Conservation (phyloP, 225 moss, liverwort and hornwort species). For the Sphagnum contortum region DNA sequence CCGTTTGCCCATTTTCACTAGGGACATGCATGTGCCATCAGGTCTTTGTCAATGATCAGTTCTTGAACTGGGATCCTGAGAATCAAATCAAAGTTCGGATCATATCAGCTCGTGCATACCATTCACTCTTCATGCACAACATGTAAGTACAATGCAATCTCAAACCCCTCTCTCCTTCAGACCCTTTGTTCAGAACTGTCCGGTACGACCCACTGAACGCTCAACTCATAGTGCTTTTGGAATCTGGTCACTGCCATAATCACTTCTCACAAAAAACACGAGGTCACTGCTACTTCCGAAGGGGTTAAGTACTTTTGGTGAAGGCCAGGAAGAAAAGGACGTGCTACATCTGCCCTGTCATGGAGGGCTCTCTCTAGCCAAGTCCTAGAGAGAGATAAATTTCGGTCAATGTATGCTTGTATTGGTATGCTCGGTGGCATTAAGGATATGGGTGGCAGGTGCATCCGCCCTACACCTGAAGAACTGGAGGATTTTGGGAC, state of each 20-base stretch:
- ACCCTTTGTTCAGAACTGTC: constrained; percentile 11
- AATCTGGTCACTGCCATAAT: constrained; percentile 5
- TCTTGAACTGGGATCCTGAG: constrained; percentile 91
- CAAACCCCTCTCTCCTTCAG: constrained; percentile 1
- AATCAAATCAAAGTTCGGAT: constrained; percentile 95
- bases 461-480: constrained; percentile 99
- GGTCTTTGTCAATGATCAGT: constrained; percentile 98
- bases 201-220: constrained; percentile 37
- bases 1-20: not conserved
- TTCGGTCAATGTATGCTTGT: constrained; percentile 28
- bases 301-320: constrained; percentile 3
- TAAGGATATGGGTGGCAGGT: constrained; percentile 99
- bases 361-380: constrained; percentile 7
- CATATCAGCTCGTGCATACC: constrained; percentile 95
- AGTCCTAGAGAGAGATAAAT: constrained; percentile 14
- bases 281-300: constrained; percentile 8
- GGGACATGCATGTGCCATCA: constrained; percentile 12
- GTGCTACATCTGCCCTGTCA: constrained; percentile 2
- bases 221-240: constrained; percentile 7
- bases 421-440: constrained; percentile 79
- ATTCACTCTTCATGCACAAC: constrained; percentile 97
- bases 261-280: constrained; percentile 4
- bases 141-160: constrained; percentile 56
- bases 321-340: constrained; percentile 10
- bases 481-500: constrained; percentile 97